Evolutionary conservation across 345 rosid species (phyloP).

Genomic region (Lepidium didymum): DNA sequence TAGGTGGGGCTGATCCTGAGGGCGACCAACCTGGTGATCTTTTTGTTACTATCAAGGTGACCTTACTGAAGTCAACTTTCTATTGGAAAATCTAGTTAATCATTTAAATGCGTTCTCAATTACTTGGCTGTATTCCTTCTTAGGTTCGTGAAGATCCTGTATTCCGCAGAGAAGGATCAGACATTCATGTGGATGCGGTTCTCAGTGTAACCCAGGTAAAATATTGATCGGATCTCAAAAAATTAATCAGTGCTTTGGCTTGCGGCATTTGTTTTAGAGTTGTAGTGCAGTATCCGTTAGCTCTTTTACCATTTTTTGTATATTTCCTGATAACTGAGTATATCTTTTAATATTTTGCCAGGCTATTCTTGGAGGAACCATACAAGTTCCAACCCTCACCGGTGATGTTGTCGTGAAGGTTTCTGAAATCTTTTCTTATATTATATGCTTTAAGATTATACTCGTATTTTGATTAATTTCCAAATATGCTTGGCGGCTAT

Average conservation of each 20-base stretch:
- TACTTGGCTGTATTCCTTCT: not conserved
- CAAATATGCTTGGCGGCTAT: not conserved
- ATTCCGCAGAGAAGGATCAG: conserved; percentile 89
- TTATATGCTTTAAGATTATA: not conserved
- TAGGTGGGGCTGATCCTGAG: conserved; percentile 97
- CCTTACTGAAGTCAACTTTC: not conserved
- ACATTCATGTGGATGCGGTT: conserved; percentile 83
- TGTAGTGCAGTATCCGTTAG: not conserved
- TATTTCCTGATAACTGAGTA: not conserved
- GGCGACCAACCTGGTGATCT: conserved; percentile 96
- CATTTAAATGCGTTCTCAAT: not conserved
- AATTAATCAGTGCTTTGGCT: not conserved
- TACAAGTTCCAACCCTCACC: conserved; percentile 93
- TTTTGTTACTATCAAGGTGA: conserved; percentile 69
- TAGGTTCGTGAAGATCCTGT: conserved; percentile 94
- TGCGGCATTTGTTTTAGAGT: not conserved
- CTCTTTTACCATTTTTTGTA: not conserved
- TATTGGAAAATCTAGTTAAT: not conserved
- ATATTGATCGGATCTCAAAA: not conserved
- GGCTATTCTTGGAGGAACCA: conserved; percentile 97
- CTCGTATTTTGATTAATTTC: not conserved
- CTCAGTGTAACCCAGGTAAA: conserved; percentile 76
- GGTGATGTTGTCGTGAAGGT: conserved; percentile 99
- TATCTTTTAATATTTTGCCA: conserved; percentile 31
- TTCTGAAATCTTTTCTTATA: conserved; percentile 3